Evolutionary conservation across 768 basidiomycete species (phyloP), one percentile per base, ranked within the genome.

Genomic region (Tylopilus felleus): DNA sequence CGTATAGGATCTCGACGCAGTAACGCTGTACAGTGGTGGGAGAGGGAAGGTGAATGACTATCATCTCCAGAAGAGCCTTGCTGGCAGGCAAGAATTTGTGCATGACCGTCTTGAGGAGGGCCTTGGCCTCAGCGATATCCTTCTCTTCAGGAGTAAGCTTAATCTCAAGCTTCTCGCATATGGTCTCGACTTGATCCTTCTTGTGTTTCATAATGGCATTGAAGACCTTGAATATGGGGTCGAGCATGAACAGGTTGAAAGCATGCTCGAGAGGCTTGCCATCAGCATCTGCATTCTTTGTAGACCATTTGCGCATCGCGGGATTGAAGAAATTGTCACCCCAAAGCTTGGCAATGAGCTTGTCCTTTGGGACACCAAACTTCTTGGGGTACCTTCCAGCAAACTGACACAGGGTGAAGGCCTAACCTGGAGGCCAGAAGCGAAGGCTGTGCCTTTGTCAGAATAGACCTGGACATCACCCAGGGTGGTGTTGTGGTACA

Each of bases 281-380:
- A 63, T 94, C 88, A 51, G 85, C 82, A 60, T 84, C 86, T 21
- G 74, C 75, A 59, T 72, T 56, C 71, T 86, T 90, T 47, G 90
- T 93, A 19, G 92, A 82, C 97, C 97, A 98, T 76, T 99, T 99
- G 74, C 85, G 85, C 36, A 95, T 98, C 50, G 85, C 80, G 51
- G 95, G 91, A 81, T 98, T 99, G 83, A 98, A 98, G 80, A 78
- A 99, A 80, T 98, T 98, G 81, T 99, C 97, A 50, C 97, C 97
- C 97, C 97, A 99, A 44, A 99, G 85, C 77, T 90, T 95, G 56
- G 73, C 64, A 89, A 99, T 96, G 84, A 99, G 93, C 83, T 98
- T 98, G 60, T 90, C 89, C 78, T 95, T 95, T 77, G 95, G 90
- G 19, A 98, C 95, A 84, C 95, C 94, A 65, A 99, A 99, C 75